Percentiles rank a stretch among this genome's conserved stretches.
Evolutionary conservation across 2,329 filamentous ascomycete genomes (phyloP).

Genomic region (Meredithiella fracta): DNA sequence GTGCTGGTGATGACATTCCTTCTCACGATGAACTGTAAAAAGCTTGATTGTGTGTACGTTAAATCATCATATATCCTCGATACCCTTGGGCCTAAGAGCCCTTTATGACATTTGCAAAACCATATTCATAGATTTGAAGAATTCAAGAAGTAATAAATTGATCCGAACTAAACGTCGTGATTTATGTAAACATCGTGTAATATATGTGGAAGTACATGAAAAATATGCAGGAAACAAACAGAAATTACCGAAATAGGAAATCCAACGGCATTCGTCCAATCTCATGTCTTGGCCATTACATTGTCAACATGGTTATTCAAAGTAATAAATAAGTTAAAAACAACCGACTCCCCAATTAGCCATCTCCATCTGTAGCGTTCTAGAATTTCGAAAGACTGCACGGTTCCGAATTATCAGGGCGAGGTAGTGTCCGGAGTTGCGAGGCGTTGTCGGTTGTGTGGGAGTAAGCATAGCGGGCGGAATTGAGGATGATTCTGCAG

Average conservation of each 20-base stretch:
- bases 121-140: not conserved
- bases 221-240: not conserved
- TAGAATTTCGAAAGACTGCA: no score
- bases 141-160: not conserved
- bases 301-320: no score
- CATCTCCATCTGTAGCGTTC: no score
- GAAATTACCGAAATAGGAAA: not conserved
- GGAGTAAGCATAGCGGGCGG: no score
- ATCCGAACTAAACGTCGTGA: no score
- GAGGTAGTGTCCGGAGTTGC: no score
- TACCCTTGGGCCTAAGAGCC: not conserved
- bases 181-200: no score
- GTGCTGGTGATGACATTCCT: conserved; percentile 56
- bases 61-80: not conserved
- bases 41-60: conserved; percentile 14
- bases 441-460: no score
- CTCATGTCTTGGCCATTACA: not conserved
- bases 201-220: not conserved
- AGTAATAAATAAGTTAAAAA: no score
- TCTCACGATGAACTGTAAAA: conserved; percentile 66
- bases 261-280: not conserved
- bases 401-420: no score
- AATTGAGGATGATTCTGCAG: no score
- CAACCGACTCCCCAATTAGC: no score
- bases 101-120: not conserved